phyloP scores from a whole-genome alignment of 108 stramenopile genomes.

The Poteriospumella lacustris region DNA sequence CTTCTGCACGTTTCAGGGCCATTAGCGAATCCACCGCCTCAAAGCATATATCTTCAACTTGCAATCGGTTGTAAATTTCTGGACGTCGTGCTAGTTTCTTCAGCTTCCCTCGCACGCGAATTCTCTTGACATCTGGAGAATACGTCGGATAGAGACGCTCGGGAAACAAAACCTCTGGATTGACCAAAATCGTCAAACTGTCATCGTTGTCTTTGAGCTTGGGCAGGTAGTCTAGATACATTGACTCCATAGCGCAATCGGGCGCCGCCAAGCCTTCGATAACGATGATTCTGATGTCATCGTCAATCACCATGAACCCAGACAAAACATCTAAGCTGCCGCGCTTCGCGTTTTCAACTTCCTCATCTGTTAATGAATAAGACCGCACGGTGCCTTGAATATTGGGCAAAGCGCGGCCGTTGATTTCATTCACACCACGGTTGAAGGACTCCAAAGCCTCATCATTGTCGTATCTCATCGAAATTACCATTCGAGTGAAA shows the following conservation, averaged over 20 bases:
- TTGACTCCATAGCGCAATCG: background rate
- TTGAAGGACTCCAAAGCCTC: background rate
- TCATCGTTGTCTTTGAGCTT: background rate
- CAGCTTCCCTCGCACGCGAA: slow-evolving; percentile 47
- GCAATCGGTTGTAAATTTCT: slow-evolving; percentile 50
- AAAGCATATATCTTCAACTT: slow-evolving; percentile 41
- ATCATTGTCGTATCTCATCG: background rate
- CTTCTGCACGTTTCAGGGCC: slow-evolving; percentile 35
- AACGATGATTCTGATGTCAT: background rate
- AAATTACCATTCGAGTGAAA: background rate
- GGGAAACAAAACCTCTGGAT: slow-evolving; percentile 32
- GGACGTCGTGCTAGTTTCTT: slow-evolving; percentile 38
- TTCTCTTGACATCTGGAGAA: slow-evolving; percentile 40
- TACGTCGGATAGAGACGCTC: slow-evolving; percentile 47
- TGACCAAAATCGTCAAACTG: background rate
- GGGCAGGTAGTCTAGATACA: background rate
- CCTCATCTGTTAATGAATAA: background rate
- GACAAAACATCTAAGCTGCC: background rate
- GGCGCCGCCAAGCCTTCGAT: background rate
- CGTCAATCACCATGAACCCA: slow-evolving; percentile 5
- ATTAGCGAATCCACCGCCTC: slow-evolving; percentile 38
- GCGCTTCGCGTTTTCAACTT: background rate
- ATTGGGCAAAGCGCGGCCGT: background rate
- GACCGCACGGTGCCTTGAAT: slow-evolving; percentile 11
- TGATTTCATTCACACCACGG: background rate